Conservation (phyloP, 2,329 filamentous ascomycete species). For the Fusarium newnesense region DNA sequence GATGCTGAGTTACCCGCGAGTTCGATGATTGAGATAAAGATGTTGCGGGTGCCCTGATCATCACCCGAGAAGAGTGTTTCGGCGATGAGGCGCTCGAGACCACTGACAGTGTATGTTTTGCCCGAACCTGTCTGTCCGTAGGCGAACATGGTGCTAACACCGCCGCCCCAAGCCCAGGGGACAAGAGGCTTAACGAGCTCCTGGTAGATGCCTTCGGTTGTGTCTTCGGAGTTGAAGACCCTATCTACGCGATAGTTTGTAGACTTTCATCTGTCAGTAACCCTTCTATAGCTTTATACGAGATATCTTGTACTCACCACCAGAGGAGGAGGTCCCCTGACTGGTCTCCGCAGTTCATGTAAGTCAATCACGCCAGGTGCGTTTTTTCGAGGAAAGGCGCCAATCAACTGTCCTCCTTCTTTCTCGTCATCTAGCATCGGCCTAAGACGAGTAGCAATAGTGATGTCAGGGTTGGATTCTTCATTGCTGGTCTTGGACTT, state of each 20-base stretch:
- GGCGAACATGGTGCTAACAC: conserved; percentile 60
- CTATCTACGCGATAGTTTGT: conserved; percentile 50
- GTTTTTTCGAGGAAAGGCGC: conserved; percentile 26
- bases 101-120: conserved; percentile 58
- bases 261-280: conserved; percentile 40
- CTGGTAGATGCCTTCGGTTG: conserved; percentile 55
- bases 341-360: conserved; percentile 50
- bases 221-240: conserved; percentile 48
- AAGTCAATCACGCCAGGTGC: conserved; percentile 44
- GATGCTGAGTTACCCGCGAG: conserved; percentile 51
- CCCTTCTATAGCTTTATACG: no score
- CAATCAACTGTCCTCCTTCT: conserved; percentile 42
- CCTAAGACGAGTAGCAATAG: conserved; percentile 51
- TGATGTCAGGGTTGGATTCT: conserved; percentile 42
- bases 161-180: conserved; percentile 58
- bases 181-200: conserved; percentile 54
- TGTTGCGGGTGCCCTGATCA: conserved; percentile 42
- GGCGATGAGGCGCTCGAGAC: conserved; percentile 54
- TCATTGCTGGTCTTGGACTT: conserved; percentile 11
- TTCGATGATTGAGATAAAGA: conserved; percentile 53
- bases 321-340: conserved; percentile 47
- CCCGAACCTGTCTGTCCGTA: conserved; percentile 62
- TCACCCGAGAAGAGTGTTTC: conserved; percentile 46
- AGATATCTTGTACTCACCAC: conserved; percentile 36
- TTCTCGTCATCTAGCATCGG: conserved; percentile 51